phyloP scores from a whole-genome alignment of 306 rosid species.

The Quercus parvula region DNA sequence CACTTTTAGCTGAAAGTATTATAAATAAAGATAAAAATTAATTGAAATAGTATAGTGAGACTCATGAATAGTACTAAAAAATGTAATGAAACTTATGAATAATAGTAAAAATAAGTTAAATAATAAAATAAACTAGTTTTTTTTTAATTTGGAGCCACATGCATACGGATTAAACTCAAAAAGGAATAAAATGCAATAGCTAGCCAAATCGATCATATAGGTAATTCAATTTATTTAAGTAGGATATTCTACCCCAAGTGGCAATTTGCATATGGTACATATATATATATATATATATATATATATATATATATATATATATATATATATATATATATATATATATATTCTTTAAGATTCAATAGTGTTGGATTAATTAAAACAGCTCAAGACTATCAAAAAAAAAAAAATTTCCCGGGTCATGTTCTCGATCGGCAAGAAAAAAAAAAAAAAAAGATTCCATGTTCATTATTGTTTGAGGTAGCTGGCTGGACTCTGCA shows the following conservation, averaged over 20 bases:
- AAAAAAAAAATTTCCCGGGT: not conserved
- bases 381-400: not conserved
- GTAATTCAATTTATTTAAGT: not conserved
- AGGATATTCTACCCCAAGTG: not conserved
- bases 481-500: not conserved
- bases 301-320: not conserved
- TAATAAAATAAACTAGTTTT: rapidly evolving
- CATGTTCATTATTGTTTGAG: not conserved
- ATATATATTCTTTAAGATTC: not conserved
- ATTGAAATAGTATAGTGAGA: too few relatives aligned
- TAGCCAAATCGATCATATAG: not conserved
- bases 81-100: rapidly evolving
- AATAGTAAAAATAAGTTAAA: rapidly evolving
- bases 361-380: not conserved
- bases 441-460: not conserved
- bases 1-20: rapidly evolving
- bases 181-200: not conserved
- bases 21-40: too few relatives aligned
- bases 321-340: not conserved
- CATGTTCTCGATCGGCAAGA: not conserved
- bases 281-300: not conserved
- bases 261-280: not conserved
- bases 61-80: too few relatives aligned
- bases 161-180: not conserved
- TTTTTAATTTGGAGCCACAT: too few relatives aligned